Base-by-base conservation (phyloP, 495 filamentous ascomycete species). In the Staphylotrichum tortipilum region DNA sequence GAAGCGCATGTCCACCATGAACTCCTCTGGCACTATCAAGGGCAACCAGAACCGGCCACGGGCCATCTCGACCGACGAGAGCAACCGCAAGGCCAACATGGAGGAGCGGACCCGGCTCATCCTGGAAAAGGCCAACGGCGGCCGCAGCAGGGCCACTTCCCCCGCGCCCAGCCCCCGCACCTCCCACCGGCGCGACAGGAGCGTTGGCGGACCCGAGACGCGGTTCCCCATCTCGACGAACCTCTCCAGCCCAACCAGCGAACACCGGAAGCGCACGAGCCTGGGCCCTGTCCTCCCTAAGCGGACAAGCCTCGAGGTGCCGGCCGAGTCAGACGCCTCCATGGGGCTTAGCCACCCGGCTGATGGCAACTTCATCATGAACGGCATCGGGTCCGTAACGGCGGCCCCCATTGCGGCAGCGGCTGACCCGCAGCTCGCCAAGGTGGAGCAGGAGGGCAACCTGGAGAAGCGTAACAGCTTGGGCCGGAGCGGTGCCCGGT, bases 41-140 rank as follows among this genome's bases (percentile, higher is more conserved):
- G 63, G 59, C 22, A 66, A 61, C 37, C 74, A 69, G 29, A 78
- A 79, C 47, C 83, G 89, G 33, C 82, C 88, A 7, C 83, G 94
- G 31, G 90, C 89, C 21, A 86, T 97, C 60, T 94, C 87, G 66
- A 94, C 89, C 0, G 92, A 99, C 61, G 92, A 97, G 73, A 91
- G 86, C 69, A 94, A 94, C 67, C 86, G 92, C 30, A 88, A 89
- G 46, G 89, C 86, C 11, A 81, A 91, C 59, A 89, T 94, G 80
- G 91, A 97, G 63, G 91, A 92, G 50, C 82, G 92, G 23, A 84
- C 85, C 58, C 82, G 89, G 37, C 88, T 87, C 26, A 83, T 97
- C 43, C 77, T 88, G 14, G 72, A 82, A 61, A 81, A 78, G 63
- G 71, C 65, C 7, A 52, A 45, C 44, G 69, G 70, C 7, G 61